These are phyloP conservation scores for Dictyostelium purpureum DNA, from an alignment of 78 protist genomes.

Conservation along the genomic window DNA sequence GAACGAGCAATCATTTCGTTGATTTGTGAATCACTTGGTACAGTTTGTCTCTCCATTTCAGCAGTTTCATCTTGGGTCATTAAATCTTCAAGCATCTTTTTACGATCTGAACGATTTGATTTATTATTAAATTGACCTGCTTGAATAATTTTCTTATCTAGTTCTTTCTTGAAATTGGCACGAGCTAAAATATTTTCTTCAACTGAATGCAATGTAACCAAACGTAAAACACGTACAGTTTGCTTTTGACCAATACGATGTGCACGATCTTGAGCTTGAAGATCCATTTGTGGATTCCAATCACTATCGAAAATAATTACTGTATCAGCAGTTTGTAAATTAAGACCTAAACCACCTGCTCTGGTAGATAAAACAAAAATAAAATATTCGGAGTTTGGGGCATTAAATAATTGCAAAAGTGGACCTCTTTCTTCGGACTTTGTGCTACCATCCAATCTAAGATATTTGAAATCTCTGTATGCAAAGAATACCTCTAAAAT, in stretches of 20 bases:
- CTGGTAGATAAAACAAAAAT: slow-evolving; percentile 96
- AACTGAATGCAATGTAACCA: slow-evolving; percentile 87
- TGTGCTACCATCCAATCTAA: slow-evolving; percentile 66
- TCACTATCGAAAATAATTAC: slow-evolving; percentile 97
- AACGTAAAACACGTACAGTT: slow-evolving; percentile 89
- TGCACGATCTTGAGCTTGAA: slow-evolving; percentile 96
- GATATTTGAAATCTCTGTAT: slow-evolving; percentile 34
- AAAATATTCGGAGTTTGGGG: slow-evolving; percentile 55
- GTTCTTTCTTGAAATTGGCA: slow-evolving; percentile 89
- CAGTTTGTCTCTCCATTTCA: slow-evolving; percentile 67
- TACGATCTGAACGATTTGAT: slow-evolving; percentile 43
- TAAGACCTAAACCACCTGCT: slow-evolving; percentile 99
- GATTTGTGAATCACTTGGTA: slow-evolving; percentile 62
- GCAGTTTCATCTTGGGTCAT: slow-evolving; percentile 77
- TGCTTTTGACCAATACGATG: slow-evolving; percentile 95
- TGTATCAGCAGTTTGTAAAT: slow-evolving; percentile 96
- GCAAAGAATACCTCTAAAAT: slow-evolving; percentile 84
- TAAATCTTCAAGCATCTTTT: slow-evolving; percentile 64
- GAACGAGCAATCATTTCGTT: slow-evolving; percentile 77
- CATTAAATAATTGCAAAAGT: slow-evolving; percentile 47
- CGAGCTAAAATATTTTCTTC: slow-evolving; percentile 92
- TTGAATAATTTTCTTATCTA: slow-evolving; percentile 81
- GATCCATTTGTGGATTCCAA: slow-evolving; percentile 95
- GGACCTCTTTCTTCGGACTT: slow-evolving; percentile 75
- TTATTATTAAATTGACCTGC: slow-evolving; percentile 86